Evolutionary conservation across 495 filamentous ascomycete genomes (phyloP), one percentile per base, ranked within the genome.

Genomic region (Barbatosphaeria neglecta): DNA sequence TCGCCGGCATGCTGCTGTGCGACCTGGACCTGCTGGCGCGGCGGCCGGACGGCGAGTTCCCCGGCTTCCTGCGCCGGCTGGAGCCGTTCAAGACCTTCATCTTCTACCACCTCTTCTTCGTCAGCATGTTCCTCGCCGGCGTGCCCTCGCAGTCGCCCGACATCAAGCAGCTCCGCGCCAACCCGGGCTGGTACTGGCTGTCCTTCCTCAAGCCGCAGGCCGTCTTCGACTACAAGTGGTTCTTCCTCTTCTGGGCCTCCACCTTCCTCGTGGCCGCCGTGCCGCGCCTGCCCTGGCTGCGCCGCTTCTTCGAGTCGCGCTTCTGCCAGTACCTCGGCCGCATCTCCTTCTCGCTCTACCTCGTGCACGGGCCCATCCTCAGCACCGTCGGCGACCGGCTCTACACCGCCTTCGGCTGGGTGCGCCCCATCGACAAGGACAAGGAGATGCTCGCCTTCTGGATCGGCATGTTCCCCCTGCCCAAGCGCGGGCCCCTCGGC

Each of bases 311-410:
- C 60, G 75, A 72, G 46, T 72, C 73, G 42, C 63, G 64, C 2
- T 60, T 81, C 40, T 78, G 77, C 41, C 80, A 82, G 56, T 82
- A 80, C 50, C 67, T 84, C 8, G 80, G 80, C 25, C 73, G 76
- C 46, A 69, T 84, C 38, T 81, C 77, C 0, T 84, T 70, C 52
- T 68, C 76, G 10, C 73, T 84, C 16, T 84, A 84, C 46, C 69
- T 84, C 37, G 73, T 83, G 15, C 81, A 84, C 49, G 78, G 77
- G 5, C 76, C 76, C 2, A 69, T 84, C 22, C 56, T 79, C 6
- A 68, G 49, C 49, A 65, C 57, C 0, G 48, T 72, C 3, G 68
- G 67, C 18, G 62, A 67, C 41, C 54, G 65, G 19, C 9, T 72
- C 28, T 81, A 82, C 56, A 63, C 69, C 4, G 74, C 75, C 8